Evolutionary conservation across 2,329 filamentous ascomycete species (phyloP).

Genomic region (Acarospora socialis): DNA sequence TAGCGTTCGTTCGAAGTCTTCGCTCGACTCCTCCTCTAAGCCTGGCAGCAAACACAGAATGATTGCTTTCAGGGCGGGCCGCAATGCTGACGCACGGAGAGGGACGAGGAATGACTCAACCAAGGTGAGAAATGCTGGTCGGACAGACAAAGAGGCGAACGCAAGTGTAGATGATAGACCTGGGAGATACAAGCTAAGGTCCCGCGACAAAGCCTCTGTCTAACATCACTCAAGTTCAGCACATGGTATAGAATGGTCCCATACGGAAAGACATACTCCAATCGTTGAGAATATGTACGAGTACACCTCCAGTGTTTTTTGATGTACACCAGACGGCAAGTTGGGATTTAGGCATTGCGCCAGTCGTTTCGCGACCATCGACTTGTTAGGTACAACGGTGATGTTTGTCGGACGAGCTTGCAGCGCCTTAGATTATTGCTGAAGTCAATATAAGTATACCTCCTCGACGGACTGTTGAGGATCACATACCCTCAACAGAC

Average conservation of each 20-base stretch:
- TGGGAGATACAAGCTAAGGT: conserved; percentile 78
- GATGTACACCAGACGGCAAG: conserved; percentile 88
- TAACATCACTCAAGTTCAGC: conserved; percentile 18
- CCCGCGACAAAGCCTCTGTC: conserved; percentile 60
- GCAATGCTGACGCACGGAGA: conserved; percentile 54
- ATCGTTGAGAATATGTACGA: conserved; percentile 76
- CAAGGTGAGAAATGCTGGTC: conserved; percentile 70
- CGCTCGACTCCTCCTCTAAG: conserved; percentile 87
- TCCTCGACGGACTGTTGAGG: conserved; percentile 1
- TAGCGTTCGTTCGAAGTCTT: conserved; percentile 86
- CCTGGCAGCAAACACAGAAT: conserved; percentile 81
- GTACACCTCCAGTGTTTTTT: conserved; percentile 93
- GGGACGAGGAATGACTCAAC: conserved; percentile 67
- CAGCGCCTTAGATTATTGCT: conserved; percentile 46
- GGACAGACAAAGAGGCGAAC: conserved; percentile 85
- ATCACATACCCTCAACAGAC: conserved; percentile 62
- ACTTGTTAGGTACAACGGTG: conserved; percentile 64
- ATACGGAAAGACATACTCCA: conserved; percentile 36
- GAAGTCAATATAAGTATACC: background rate
- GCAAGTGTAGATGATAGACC: conserved; percentile 80
- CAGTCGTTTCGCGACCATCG: conserved; percentile 72
- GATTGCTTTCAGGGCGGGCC: conserved; percentile 80
- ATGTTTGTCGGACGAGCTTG: conserved; percentile 68
- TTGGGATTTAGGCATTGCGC: conserved; percentile 91
- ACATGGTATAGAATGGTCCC: conserved; percentile 11